Base-by-base conservation (phyloP, 1,284 basidiomycete species). In the Singerocomus rubriflavus region DNA sequence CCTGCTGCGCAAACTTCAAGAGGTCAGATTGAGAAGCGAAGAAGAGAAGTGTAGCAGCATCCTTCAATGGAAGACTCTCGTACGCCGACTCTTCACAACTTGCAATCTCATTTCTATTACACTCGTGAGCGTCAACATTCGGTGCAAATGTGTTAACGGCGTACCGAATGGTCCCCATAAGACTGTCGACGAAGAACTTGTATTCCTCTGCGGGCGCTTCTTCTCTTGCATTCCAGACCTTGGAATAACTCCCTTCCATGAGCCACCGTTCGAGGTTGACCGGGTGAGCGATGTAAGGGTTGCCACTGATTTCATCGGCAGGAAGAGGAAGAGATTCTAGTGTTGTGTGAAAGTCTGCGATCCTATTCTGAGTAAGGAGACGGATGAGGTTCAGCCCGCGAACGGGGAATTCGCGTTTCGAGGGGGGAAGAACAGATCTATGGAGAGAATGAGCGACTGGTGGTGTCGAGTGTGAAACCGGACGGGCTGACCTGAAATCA, bases 301-400 rank as follows among this genome's bases (percentile, higher is more conserved):
- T 92, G 29, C 82, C 77, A 33, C 82, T 73, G 56, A 91, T 82
- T 39, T 82, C 79, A 55, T 89, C 84, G 0, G 85, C 80, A 40
- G 84, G 80, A 26, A 95, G 74, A 3, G 85, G 85, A 17, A 99
- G 81, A n/a, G 91, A 90, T 70, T 99, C 97, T 51, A 99, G 83
- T n/a, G 92, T 87, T n/a, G 93, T 97, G 70, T 99, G 97, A 76
- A 99, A 99, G 65, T 96, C 91, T 37, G 96, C 93, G 66, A 98
- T 97, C 64, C 92, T 86, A 71, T 98, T 98, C 70, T 96, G 92
- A 1, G 92, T 93, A 57, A 99, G 84, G 53, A 98, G 83, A 26
- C 93, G 90, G 59, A 99, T 89, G 65, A 99, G 88, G 64, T 96
- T 89, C 25, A 99, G 83, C 1, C 96, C 95, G 44, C 93, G 84